A percentile compares a stretch with the other conserved stretches of the same genome.
These are phyloP conservation scores for Tricholoma matsutake DNA, from an alignment of 768 basidiomycete species.

Conservation along the genomic window DNA sequence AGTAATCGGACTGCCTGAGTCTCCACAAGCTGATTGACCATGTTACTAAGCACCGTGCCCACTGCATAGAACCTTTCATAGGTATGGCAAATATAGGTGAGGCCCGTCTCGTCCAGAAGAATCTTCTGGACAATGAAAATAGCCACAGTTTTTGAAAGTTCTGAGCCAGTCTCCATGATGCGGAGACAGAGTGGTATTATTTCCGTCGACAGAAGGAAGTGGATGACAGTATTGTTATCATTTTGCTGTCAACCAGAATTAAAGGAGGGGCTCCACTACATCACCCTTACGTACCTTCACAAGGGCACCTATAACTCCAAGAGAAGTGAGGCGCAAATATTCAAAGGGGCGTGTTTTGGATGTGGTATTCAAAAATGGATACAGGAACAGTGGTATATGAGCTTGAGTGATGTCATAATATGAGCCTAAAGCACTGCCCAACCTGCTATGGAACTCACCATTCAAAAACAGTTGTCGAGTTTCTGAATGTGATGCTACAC, in stretches of 20 bases:
- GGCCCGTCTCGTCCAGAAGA: slow-evolving; percentile 92
- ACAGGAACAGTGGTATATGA: slow-evolving; percentile 97
- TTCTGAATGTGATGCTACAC: slow-evolving; percentile 96
- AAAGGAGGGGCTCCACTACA: not conserved
- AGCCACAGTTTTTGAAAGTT: slow-evolving; percentile 97
- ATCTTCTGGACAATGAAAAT: slow-evolving; percentile 99
- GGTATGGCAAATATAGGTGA: slow-evolving; percentile 99
- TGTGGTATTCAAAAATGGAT: slow-evolving; percentile 98
- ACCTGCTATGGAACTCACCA: slow-evolving; percentile 45
- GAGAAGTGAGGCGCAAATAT: slow-evolving; percentile 96
- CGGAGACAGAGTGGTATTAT: slow-evolving; percentile 98
- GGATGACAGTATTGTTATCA: slow-evolving; percentile 98
- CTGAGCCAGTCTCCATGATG: slow-evolving; percentile 99
- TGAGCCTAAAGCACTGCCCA: slow-evolving; percentile 38
- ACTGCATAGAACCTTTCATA: slow-evolving; percentile 99
- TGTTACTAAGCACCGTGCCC: slow-evolving; percentile 96
- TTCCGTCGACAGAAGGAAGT: slow-evolving; percentile 97
- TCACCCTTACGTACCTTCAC: slow-evolving; percentile 71
- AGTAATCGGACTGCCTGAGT: slow-evolving; percentile 94
- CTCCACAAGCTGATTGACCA: slow-evolving; percentile 98
- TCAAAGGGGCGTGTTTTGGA: slow-evolving; percentile 99
- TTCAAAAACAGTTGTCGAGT: slow-evolving; percentile 94
- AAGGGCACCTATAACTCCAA: slow-evolving; percentile 98
- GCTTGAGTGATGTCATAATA: slow-evolving; percentile 60
- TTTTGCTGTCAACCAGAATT: slow-evolving; percentile 68